Evolutionary conservation across 805 yeast genomes (phyloP).

Genomic region (Metschnikowia noctiluminum): DNA sequence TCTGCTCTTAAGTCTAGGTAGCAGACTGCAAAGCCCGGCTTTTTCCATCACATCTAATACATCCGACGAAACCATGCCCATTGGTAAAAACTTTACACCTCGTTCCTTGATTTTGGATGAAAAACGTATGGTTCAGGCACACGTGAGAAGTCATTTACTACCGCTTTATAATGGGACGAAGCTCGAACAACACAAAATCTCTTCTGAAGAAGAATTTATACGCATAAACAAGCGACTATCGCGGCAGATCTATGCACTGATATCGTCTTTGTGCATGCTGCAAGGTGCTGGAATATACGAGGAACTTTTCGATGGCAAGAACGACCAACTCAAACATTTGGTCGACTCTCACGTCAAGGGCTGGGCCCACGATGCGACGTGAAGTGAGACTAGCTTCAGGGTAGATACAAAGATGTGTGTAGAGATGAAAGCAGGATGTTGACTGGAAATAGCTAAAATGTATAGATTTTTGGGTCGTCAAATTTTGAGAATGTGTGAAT

Average conservation of each 20-base stretch:
- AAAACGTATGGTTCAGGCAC: conserved; percentile 54
- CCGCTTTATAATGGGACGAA: conserved; percentile 35
- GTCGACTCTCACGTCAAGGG: conserved; percentile 24
- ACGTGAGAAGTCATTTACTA: conserved; percentile 51
- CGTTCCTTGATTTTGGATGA: conserved; percentile 34
- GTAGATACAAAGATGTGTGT: background rate
- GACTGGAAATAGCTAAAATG: no score
- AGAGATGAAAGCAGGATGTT: background rate
- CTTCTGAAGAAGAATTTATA: conserved; percentile 46
- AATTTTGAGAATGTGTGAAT: no score
- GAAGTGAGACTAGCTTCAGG: background rate
- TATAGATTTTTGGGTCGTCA: no score
- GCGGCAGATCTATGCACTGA: conserved; percentile 48
- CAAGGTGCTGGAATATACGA: conserved; percentile 10
- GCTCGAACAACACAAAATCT: conserved; percentile 14
- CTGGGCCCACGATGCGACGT: conserved; percentile 1
- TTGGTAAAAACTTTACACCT: background rate
- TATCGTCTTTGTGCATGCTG: conserved; percentile 17
- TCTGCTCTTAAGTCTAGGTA: background rate
- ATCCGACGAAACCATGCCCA: no score
- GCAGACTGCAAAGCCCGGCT: background rate
- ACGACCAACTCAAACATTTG: conserved; percentile 18
- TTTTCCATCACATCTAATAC: no score
- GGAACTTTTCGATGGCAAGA: conserved; percentile 19
- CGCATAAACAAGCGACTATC: conserved; percentile 61